These are phyloP conservation scores for Cyanidium caldarium DNA, from an alignment of 23 red algal species.

Conservation along the genomic window DNA sequence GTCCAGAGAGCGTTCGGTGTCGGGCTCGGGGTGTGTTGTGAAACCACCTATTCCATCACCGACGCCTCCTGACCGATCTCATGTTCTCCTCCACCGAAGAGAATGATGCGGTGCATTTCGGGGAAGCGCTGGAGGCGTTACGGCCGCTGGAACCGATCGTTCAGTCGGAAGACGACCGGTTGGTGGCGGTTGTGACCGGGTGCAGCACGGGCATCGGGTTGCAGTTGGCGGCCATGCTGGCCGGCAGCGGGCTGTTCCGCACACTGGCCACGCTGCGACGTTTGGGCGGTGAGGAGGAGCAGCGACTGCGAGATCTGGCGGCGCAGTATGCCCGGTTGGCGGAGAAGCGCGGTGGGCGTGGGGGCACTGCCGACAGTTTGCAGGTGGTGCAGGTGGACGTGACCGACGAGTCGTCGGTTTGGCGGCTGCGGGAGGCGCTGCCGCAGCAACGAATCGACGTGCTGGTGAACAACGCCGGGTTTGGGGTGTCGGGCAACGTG, in stretches of 20 bases:
- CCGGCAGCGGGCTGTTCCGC: neutral
- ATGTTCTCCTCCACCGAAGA: too few relatives aligned
- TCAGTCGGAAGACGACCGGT: neutral
- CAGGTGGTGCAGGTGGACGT: neutral
- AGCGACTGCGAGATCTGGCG: neutral
- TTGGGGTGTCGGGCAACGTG: conserved; percentile 13
- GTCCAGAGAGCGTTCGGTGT: too few relatives aligned
- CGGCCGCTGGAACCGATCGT: neutral
- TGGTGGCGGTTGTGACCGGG: neutral
- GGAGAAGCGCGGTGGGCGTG: too few relatives aligned
- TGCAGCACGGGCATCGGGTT: neutral
- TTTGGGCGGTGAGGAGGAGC: neutral
- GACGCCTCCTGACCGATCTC: too few relatives aligned
- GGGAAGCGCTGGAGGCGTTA: neutral
- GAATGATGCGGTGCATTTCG: neutral
- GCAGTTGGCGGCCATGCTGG: neutral
- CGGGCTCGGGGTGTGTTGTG: too few relatives aligned
- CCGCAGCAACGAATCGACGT: conserved; percentile 15
- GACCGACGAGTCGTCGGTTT: neutral
- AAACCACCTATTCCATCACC: too few relatives aligned
- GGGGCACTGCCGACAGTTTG: neutral
- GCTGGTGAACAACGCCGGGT: conserved; percentile 40
- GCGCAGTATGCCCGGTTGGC: neutral
- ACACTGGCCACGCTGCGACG: neutral
- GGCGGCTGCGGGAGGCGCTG: neutral